These are phyloP conservation scores for Samsoniella hepiali DNA, from an alignment of 2,329 filamentous ascomycete species.

Conservation along the genomic window DNA sequence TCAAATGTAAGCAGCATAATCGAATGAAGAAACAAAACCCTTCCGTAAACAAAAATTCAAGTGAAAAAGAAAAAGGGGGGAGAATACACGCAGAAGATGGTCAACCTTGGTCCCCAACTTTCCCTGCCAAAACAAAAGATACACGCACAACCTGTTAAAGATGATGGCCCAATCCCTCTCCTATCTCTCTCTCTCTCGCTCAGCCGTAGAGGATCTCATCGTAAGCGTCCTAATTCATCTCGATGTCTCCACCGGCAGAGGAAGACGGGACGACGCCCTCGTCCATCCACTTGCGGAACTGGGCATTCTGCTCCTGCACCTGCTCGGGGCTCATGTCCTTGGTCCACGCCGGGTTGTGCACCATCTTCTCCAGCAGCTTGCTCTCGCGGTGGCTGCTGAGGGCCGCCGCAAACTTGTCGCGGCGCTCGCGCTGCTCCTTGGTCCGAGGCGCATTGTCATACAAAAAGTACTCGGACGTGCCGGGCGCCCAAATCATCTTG, in stretches of 20 bases:
- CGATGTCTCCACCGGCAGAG: slow-evolving; percentile 31
- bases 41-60: slow-evolving; percentile 12
- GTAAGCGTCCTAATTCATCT: slow-evolving; percentile 28
- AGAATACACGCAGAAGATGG: slow-evolving; percentile 9
- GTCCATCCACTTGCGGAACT: slow-evolving; percentile 52
- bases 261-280: slow-evolving; percentile 42
- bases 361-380: slow-evolving; percentile 74
- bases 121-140: slow-evolving; percentile 19
- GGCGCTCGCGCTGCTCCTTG: slow-evolving; percentile 58
- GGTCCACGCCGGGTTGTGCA: slow-evolving; percentile 78
- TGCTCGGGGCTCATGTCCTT: slow-evolving; percentile 75
- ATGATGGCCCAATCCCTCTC: not conserved
- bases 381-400: slow-evolving; percentile 61
- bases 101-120: not conserved
- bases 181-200: not conserved
- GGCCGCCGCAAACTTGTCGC: slow-evolving; percentile 50
- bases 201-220: too few species aligned
- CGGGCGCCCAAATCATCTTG: slow-evolving; percentile 72
- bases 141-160: slow-evolving; percentile 17
- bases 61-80: slow-evolving; percentile 17
- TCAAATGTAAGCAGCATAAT: not conserved
- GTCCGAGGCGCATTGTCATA: slow-evolving; percentile 68
- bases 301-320: slow-evolving; percentile 70
- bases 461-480: slow-evolving; percentile 67
- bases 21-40: slow-evolving; percentile 4